These are phyloP conservation scores for Oldenlandia corymbosa DNA, from an alignment of 257 asterid genomes.

Conservation along the genomic window DNA sequence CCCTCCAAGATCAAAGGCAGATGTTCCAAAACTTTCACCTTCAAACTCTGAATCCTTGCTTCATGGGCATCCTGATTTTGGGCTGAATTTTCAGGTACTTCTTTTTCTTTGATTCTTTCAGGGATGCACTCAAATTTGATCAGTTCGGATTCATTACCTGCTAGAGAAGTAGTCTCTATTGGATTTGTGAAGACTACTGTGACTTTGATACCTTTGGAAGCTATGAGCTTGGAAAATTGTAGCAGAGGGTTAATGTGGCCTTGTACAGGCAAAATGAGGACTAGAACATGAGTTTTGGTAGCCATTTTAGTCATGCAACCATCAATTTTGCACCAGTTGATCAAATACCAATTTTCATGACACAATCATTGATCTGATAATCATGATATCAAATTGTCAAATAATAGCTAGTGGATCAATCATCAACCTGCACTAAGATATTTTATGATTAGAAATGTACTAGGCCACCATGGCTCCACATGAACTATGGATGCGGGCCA, in stretches of 20 bases:
- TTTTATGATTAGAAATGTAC: no score
- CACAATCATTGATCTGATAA: no score
- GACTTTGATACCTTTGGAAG: conserved; percentile 6
- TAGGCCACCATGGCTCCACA: no score
- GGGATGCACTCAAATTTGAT: conserved; percentile 1
- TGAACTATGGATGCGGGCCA: no score
- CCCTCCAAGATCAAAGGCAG: background rate
- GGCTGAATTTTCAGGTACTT: background rate
- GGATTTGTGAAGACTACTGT: background rate
- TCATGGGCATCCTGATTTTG: no score
- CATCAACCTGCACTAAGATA: no score
- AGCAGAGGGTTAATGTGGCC: conserved; percentile 5
- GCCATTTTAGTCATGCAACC: background rate
- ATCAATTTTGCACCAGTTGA: no score
- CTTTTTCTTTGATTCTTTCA: background rate
- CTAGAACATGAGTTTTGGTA: background rate
- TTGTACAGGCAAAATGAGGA: background rate
- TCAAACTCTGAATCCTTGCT: background rate
- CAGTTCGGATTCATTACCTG: background rate
- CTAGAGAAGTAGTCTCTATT: background rate
- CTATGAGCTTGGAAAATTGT: conserved; percentile 7
- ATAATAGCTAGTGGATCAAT: no score
- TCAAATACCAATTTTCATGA: no score
- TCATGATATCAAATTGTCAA: no score
- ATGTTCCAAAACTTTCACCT: background rate